Conservation (phyloP, 768 basidiomycete genomes). For the Roridomyces roridus region DNA sequence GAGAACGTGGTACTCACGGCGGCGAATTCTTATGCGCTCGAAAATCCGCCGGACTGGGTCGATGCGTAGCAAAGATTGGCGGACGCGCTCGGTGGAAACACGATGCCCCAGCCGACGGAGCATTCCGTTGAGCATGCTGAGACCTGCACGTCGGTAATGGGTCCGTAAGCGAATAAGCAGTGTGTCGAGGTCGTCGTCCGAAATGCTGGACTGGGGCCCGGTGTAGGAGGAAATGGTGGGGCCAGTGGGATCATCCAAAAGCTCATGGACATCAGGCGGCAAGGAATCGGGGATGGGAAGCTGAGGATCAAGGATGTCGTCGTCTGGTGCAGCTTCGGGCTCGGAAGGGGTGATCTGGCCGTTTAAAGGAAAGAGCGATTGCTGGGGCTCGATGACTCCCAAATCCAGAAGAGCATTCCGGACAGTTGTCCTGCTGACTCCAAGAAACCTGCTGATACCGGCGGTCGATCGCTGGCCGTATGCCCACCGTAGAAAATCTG, state of each 20-base stretch:
- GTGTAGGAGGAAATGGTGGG: neutral
- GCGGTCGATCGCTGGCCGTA: slow-evolving; percentile 26
- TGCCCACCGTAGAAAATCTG: too few species aligned
- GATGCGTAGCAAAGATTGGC: slow-evolving; percentile 18
- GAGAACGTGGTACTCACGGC: slow-evolving; percentile 31
- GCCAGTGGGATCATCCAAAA: neutral
- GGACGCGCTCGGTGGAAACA: slow-evolving; percentile 18
- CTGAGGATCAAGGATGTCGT: slow-evolving; percentile 21
- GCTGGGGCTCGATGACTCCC: slow-evolving; percentile 26
- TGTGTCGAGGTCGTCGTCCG: slow-evolving; percentile 16
- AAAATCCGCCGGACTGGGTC: slow-evolving; percentile 24
- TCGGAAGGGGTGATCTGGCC: neutral
- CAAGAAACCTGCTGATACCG: slow-evolving; percentile 21
- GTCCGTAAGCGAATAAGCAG: slow-evolving; percentile 10
- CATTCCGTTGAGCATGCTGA: slow-evolving; percentile 28
- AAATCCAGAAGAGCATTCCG: slow-evolving; percentile 27
- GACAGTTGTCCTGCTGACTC: slow-evolving; percentile 19
- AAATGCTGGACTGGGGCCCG: neutral
- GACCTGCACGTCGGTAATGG: slow-evolving; percentile 20
- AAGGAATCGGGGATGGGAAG: slow-evolving; percentile 9
- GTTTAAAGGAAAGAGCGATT: slow-evolving; percentile 21
- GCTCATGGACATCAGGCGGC: neutral
- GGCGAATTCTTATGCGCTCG: slow-evolving; percentile 20
- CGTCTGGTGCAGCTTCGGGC: too few species aligned
- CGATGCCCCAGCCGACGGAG: too few species aligned